phyloP scores from a whole-genome alignment of 306 rosid species.

The Arachis hypogaea region DNA sequence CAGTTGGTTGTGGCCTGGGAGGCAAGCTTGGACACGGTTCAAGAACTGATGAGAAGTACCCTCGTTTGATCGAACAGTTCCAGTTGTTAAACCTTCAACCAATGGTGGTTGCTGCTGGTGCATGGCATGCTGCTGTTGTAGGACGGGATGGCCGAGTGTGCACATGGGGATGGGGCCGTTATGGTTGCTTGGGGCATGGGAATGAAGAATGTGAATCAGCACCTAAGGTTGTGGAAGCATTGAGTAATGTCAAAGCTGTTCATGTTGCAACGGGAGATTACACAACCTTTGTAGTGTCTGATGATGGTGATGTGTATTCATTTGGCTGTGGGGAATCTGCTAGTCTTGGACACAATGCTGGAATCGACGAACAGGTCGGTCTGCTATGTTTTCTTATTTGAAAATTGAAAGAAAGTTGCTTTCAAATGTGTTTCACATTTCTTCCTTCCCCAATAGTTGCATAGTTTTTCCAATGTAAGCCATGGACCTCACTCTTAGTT shows the following conservation, averaged over 20 bases:
- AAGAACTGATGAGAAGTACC: conserved; percentile 80
- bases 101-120: conserved; percentile 87
- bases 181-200: conserved; percentile 96
- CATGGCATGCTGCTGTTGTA: conserved; percentile 99
- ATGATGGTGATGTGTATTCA: conserved; percentile 86
- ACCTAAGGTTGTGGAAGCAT: conserved; percentile 85
- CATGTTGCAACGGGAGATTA: conserved; percentile 95
- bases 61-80: conserved; percentile 81
- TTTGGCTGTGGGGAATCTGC: conserved; percentile 97
- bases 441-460: background rate
- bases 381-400: conserved; percentile 15
- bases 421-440: background rate
- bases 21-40: conserved; percentile 96
- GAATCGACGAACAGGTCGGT: conserved; percentile 65
- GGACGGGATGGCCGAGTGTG: conserved; percentile 94
- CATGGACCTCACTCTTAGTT: background rate
- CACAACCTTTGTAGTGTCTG: conserved; percentile 85
- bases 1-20: conserved; percentile 98
- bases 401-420: background rate
- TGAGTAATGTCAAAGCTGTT: conserved; percentile 75
- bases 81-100: conserved; percentile 80
- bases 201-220: conserved; percentile 84
- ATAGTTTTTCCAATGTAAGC: background rate
- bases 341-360: conserved; percentile 81
- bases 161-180: conserved; percentile 99